Evolutionary conservation across 495 filamentous ascomycete species (phyloP), one percentile per base, ranked within the genome.

Genomic region (Penicillium longicatenatum): DNA sequence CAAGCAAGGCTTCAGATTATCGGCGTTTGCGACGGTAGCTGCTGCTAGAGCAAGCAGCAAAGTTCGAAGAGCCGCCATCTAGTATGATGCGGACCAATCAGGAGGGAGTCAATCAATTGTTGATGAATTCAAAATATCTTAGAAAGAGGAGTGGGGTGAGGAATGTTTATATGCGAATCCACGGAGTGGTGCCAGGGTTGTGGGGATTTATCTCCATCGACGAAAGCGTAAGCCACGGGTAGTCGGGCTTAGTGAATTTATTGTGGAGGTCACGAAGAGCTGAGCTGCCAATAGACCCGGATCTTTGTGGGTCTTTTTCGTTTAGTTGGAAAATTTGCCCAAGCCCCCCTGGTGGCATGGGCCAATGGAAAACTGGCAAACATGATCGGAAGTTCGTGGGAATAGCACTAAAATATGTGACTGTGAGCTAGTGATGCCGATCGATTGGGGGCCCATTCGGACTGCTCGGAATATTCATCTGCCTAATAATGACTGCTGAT

Each of bases 1-100:
- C 11, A 63, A 53, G 30, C 60, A 63, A 7, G 56, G 41, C 49
- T 56, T 56, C 21, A 63, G 29, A 30, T 35, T 59, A 16, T 52
- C 55, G 16, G 9, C 16, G 26, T 17, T 39, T 8, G 55, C 55
- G 17, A 54, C 9, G 16, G 55, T 55, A 17, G 31, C 22, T 8
- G 55, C 43, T 12, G 41, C 52, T 30, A 54, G 35, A 4, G 60
- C 22, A 33, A 58, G 46, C 22, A 62, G 19, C 2, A 55, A 0
- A 35, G 33, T 52, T 10, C 30, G 42, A 17, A 62, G 0, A 21
- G 26, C 11, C 7, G 46, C 33, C 55, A 62, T 62, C 24, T 16
- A 19, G 26, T 46, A 45, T 54, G 19, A 45, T 21, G 8, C 19
- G 0, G 37, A n/a, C 10, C 31, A 35, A 35, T 26, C 10, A 9